phyloP scores from a whole-genome alignment of 2,329 filamentous ascomycete genomes.

The Paecilomyces formosus region DNA sequence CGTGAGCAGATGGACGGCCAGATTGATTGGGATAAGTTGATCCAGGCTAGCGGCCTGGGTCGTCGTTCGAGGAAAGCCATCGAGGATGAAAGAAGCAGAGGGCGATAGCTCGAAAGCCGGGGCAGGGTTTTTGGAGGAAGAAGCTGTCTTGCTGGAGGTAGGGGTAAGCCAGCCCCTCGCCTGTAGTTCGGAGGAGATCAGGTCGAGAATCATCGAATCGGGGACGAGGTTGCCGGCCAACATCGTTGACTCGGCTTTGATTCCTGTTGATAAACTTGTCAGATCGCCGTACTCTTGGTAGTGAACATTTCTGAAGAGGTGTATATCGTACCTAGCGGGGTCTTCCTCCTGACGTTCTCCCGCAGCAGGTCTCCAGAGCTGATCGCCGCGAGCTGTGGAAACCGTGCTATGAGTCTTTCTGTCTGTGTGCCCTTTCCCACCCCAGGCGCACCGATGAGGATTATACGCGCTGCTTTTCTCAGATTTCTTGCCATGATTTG shows the following conservation, averaged over 20 bases:
- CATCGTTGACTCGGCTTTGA: conserved; percentile 85
- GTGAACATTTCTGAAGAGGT: conserved; percentile 5
- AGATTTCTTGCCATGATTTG: conserved; percentile 45
- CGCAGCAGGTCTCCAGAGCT: conserved; percentile 90
- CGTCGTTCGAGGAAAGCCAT: conserved; percentile 89
- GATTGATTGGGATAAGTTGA: conserved; percentile 81
- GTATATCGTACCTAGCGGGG: conserved; percentile 62
- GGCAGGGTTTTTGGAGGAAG: conserved; percentile 9
- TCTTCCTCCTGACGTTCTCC: conserved; percentile 83
- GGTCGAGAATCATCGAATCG: conserved; percentile 81
- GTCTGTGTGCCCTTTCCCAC: conserved; percentile 97
- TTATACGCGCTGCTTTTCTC: conserved; percentile 77
- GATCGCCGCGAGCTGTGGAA: conserved; percentile 82
- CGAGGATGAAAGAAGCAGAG: conserved; percentile 79
- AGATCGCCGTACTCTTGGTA: conserved; percentile 4
- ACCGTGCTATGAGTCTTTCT: conserved; percentile 76
- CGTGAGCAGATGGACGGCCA: conserved; percentile 80
- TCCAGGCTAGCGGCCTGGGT: conserved; percentile 72
- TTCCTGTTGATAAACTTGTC: conserved; percentile 48
- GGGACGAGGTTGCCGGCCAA: conserved; percentile 83
- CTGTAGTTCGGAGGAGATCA: conserved; percentile 84
- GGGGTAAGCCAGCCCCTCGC: conserved; percentile 72
- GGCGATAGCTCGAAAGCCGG: conserved; percentile 16
- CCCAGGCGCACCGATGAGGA: conserved; percentile 90
- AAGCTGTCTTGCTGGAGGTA: background rate